A percentile compares a stretch with the other conserved stretches of the same genome.
phyloP scores from a whole-genome alignment of 306 rosid species.

The Hippophae gyantsensis region DNA sequence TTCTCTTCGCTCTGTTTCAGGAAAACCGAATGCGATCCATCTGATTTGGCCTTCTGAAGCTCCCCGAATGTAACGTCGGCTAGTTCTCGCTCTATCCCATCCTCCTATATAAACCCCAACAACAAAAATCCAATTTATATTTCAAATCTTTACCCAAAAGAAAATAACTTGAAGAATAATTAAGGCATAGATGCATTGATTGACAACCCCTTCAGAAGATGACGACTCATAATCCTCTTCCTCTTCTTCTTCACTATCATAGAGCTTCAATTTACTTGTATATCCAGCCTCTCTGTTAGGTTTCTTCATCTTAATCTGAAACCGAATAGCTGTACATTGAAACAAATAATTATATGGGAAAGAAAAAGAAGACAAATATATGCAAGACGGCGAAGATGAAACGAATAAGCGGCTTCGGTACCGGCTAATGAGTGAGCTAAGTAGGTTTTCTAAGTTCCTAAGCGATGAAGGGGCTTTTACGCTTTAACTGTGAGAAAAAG shows the following conservation, averaged over 20 bases:
- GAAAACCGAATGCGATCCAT: conserved; percentile 47
- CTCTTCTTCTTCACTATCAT: conserved; percentile 21
- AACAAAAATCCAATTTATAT: not conserved
- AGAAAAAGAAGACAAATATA: not conserved
- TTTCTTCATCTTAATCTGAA: conserved; percentile 17
- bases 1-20: conserved; percentile 36
- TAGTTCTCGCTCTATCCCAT: conserved; percentile 63
- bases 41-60: conserved; percentile 64
- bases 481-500: too few species aligned
- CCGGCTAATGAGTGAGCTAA: too few species aligned
- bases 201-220: conserved; percentile 16
- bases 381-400: not conserved
- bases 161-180: not conserved
- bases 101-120: conserved; percentile 20
- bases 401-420: too few species aligned
- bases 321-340: not conserved
- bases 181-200: not conserved
- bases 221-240: conserved; percentile 8
- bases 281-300: conserved; percentile 1
- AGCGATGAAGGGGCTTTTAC: too few species aligned
- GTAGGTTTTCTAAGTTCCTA: too few species aligned
- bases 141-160: not conserved
- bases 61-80: conserved; percentile 84
- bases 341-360: not conserved
- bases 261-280: conserved; percentile 10